Evolutionary conservation across 495 filamentous ascomycete species (phyloP).

Genomic region (Annulohypoxylon maeteangense): DNA sequence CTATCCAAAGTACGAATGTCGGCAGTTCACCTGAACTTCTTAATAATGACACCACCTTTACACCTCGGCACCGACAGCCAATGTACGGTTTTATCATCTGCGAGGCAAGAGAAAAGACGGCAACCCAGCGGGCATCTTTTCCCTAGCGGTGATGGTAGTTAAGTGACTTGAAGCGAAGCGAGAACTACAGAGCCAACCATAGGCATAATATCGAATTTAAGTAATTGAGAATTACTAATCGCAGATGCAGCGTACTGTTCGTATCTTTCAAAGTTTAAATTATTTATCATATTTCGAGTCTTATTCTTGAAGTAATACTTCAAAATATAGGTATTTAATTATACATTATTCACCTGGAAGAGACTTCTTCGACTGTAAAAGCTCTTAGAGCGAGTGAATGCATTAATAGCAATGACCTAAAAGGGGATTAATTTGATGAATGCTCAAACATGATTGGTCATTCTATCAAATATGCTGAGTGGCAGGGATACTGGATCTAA

Average conservation of each 20-base stretch:
- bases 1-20: neutral
- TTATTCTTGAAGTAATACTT: too few species aligned
- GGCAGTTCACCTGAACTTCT: neutral
- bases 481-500: neutral
- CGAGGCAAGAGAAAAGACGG: neutral
- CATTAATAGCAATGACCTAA: slow-evolving; percentile 1
- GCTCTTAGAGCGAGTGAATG: neutral
- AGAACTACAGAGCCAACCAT: too few species aligned
- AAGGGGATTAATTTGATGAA: slow-evolving; percentile 10
- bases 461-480: neutral
- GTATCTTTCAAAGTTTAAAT: too few species aligned
- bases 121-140: neutral
- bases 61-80: neutral
- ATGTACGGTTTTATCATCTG: neutral
- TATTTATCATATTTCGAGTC: too few species aligned
- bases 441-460: slow-evolving; percentile 13
- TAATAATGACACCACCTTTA: neutral
- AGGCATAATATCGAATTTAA: too few species aligned
- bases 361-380: neutral
- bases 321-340: too few species aligned
- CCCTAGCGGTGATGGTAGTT: neutral
- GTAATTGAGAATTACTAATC: too few species aligned
- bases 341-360: neutral
- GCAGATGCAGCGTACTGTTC: too few species aligned
- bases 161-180: neutral